Conservation (phyloP, 1,284 basidiomycete species). For the Meira miltonrushii region DNA sequence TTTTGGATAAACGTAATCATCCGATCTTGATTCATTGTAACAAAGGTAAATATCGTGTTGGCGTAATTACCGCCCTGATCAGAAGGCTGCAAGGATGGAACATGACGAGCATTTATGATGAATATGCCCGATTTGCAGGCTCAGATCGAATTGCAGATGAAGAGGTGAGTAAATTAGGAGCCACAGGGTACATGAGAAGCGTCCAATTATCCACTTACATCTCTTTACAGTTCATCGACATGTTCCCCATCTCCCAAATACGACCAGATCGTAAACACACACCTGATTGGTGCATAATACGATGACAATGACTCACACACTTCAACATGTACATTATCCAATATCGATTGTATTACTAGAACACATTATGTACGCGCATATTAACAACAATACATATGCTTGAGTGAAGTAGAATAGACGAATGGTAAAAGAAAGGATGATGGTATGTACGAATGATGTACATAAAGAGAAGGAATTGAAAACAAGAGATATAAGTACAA, state of each 20-base stretch:
- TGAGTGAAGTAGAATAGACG: too few species aligned
- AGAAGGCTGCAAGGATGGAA: conserved; percentile 49
- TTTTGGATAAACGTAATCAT: conserved; percentile 35
- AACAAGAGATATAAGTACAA: too few species aligned
- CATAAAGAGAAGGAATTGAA: too few species aligned
- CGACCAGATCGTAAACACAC: conserved; percentile 4
- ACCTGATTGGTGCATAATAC: conserved; percentile 10
- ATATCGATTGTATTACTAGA: neutral
- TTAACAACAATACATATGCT: too few species aligned
- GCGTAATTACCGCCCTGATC: conserved; percentile 42
- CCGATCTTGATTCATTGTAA: conserved; percentile 51
- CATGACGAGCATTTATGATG: conserved; percentile 49
- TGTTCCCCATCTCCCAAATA: conserved; percentile 11
- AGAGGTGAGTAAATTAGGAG: conserved; percentile 20
- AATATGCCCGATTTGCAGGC: conserved; percentile 47
- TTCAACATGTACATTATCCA: neutral
- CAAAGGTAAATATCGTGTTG: conserved; percentile 49
- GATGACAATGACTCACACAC: neutral
- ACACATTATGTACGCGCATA: too few species aligned
- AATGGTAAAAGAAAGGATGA: too few species aligned
- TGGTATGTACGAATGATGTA: too few species aligned
- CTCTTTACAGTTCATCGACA: conserved; percentile 13
- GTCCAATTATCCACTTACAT: neutral
- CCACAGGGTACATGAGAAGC: neutral
- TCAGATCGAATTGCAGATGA: conserved; percentile 42